Base-by-base conservation (phyloP, 2,329 filamentous ascomycete species). In the Ophiostoma ulmi region DNA sequence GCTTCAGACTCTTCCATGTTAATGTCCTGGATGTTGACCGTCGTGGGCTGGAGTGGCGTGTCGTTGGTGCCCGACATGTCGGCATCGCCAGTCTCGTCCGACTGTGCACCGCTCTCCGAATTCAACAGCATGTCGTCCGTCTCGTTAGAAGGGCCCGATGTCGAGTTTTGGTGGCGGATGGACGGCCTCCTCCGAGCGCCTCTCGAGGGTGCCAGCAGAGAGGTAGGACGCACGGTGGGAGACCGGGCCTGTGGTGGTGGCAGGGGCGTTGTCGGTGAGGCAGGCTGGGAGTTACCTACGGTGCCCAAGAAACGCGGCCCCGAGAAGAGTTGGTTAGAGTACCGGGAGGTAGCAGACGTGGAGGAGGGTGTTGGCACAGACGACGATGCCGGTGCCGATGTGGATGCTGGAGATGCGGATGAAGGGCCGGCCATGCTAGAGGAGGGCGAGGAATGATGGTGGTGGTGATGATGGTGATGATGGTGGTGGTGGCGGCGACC, bases 81-180 rank as follows among this genome's bases (percentile, higher is more conserved):
- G 44, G 89, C 87, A 78, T 92, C 90, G 22, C 89, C 87, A 31
- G 91, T 90, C 75, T 90, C 90, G 75, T 94, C 91, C n/a, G 90
- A 91, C 22, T 88, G 87, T 76, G 90, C 87, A 76, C 65, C 65
- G 22, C 94, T 93, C 73, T 98, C 94, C 63, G 63, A 65, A 13
- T 89, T 88, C 76, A 93, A 92, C 73, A 91, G 86, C 38, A 48
- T 48, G 78, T 97, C 94, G 76, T 98, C 94, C 8, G 90, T 88
- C 74, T 97, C 94, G 6, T 89, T 91, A n/a, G 74, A 73, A 1
- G 72, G 26, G 11, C 69, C 69, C 6, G 65, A 71, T 4, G 91
- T 95, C 22, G 94, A 97, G 73, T 91, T 88, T 77, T 97, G 93
- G 76, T 97, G 94, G 72, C 93, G 88, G 75, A 97, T 95, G 0